Evolutionary conservation across 2,329 filamentous ascomycete species (phyloP).

Genomic region (Phoma sp.): DNA sequence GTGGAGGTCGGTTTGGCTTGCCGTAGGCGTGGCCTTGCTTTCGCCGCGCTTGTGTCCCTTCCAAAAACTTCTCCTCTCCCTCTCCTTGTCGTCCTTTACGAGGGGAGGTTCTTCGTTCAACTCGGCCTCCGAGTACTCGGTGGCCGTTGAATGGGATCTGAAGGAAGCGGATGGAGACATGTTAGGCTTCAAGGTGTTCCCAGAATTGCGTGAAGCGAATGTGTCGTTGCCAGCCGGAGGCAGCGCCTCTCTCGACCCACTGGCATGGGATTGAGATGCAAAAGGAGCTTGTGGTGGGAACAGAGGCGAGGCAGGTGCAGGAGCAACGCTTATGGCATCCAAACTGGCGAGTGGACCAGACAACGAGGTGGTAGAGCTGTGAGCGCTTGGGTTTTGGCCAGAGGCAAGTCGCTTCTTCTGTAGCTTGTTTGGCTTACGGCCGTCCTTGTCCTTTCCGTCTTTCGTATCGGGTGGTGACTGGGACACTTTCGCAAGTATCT

Average conservation of each 20-base stretch:
- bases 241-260: conserved; percentile 35
- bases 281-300: conserved; percentile 43
- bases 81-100: conserved; percentile 51
- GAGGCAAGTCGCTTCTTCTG: conserved; percentile 81
- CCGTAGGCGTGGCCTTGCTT: conserved; percentile 45
- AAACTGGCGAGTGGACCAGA: conserved; percentile 43
- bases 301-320: conserved; percentile 39
- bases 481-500: conserved; percentile 44
- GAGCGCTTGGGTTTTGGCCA: conserved; percentile 82
- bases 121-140: conserved; percentile 83
- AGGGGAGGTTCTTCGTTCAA: conserved; percentile 67
- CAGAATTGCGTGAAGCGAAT: conserved; percentile 56
- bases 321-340: conserved; percentile 19
- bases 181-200: conserved; percentile 66
- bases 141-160: conserved; percentile 72
- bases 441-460: conserved; percentile 53
- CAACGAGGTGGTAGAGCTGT: conserved; percentile 88
- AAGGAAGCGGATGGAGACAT: conserved; percentile 79
- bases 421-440: conserved; percentile 83
- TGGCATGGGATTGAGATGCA: conserved; percentile 35
- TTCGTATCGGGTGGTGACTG: conserved; percentile 70
- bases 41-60: conserved; percentile 63
- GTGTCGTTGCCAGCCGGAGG: conserved; percentile 35
- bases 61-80: conserved; percentile 76
- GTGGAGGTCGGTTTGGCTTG: conserved; percentile 46